phyloP scores from a whole-genome alignment of 768 basidiomycete genomes.

The Trametes punicea region DNA sequence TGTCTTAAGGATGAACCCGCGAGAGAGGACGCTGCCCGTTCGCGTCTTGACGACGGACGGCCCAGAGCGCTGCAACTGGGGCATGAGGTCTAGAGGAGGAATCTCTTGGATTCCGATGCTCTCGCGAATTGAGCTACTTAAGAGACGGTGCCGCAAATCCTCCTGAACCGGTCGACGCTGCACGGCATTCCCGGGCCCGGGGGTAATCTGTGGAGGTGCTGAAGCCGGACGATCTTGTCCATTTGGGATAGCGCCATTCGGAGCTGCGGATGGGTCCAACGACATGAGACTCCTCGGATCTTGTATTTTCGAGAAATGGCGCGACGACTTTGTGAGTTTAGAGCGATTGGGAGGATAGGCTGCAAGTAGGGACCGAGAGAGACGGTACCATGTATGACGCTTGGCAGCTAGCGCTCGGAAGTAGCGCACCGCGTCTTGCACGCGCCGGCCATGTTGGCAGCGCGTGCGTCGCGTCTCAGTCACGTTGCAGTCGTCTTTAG shows the following conservation, averaged over 20 bases:
- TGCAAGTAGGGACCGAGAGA: neutral
- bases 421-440: conserved; percentile 3
- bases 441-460: neutral
- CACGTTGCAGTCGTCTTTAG: neutral
- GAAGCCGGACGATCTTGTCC: conserved; percentile 9
- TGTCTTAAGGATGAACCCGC: conserved; percentile 93
- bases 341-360: neutral
- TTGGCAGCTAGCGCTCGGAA: neutral
- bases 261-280: neutral
- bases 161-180: conserved; percentile 10
- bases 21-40: conserved; percentile 75
- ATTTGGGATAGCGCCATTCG: conserved; percentile 7
- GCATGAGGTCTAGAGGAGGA: conserved; percentile 56
- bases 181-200: conserved; percentile 7
- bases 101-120: conserved; percentile 4
- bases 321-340: neutral
- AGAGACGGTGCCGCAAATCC: conserved; percentile 14
- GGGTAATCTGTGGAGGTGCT: conserved; percentile 13
- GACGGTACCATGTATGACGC: neutral
- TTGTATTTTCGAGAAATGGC: conserved; percentile 2
- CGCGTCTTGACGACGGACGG: conserved; percentile 80
- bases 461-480: conserved; percentile 16
- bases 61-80: conserved; percentile 60
- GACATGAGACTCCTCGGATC: conserved; percentile 2
- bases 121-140: conserved; percentile 16